phyloP scores from a whole-genome alignment of 129 eudicot genomes.

The Smallanthus sonchifolius region DNA sequence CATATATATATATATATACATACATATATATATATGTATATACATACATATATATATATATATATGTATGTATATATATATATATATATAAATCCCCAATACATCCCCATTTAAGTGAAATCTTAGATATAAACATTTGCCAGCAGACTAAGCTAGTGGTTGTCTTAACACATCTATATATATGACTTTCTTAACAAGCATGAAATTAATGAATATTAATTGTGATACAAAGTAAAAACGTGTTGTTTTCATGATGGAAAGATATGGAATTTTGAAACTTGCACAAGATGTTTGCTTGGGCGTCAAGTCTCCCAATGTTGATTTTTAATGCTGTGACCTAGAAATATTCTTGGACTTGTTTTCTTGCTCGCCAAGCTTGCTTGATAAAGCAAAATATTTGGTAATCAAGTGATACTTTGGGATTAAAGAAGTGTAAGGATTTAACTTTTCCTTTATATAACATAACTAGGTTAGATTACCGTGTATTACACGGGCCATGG shows the following conservation, averaged over 20 bases:
- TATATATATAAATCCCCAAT: too few species aligned
- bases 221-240: background rate
- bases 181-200: background rate
- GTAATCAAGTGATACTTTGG: background rate
- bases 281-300: conserved; percentile 21
- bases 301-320: conserved; percentile 6
- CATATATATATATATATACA: too few species aligned
- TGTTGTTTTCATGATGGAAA: background rate
- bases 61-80: too few species aligned
- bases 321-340: background rate
- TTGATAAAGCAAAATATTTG: background rate
- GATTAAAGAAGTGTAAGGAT: background rate
- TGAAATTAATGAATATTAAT: background rate
- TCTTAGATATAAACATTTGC: too few species aligned
- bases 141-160: too few species aligned
- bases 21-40: too few species aligned
- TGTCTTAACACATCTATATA: too few species aligned
- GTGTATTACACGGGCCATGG: too few species aligned
- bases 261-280: background rate
- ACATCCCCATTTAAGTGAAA: too few species aligned
- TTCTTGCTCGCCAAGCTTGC: conserved; percentile 16
- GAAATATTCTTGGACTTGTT: background rate
- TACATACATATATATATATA: too few species aligned
- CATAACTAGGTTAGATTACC: too few species aligned
- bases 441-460: too few species aligned